phyloP scores from a whole-genome alignment of 2,329 filamentous ascomycete genomes.

The Cercospora sojina region DNA sequence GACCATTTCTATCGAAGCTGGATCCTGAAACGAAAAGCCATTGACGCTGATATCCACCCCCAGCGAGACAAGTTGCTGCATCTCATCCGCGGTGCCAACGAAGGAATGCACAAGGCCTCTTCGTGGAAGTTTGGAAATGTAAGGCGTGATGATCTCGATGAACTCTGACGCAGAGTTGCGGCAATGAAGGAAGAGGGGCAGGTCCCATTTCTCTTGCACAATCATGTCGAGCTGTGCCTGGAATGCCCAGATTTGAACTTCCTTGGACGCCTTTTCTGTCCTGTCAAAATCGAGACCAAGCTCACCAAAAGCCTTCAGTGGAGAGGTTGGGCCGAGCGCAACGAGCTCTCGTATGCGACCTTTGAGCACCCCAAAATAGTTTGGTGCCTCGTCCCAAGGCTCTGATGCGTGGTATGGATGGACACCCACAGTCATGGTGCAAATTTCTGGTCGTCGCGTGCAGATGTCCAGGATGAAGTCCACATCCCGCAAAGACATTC shows the following conservation, averaged over 20 bases:
- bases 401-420: constrained; percentile 54
- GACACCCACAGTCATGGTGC: constrained; percentile 51
- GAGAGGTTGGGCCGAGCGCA: constrained; percentile 15
- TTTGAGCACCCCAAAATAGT: constrained; percentile 31
- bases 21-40: constrained; percentile 48
- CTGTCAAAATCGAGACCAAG: constrained; percentile 54
- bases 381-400: constrained; percentile 38
- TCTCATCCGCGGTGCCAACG: constrained; percentile 43
- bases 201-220: constrained; percentile 33
- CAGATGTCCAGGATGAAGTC: constrained; percentile 34
- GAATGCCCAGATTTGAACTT: constrained; percentile 45
- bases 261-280: constrained; percentile 45
- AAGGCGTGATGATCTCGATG: constrained; percentile 43
- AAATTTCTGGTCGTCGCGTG: constrained; percentile 31
- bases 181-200: constrained; percentile 48
- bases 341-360: constrained; percentile 30
- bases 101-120: constrained; percentile 45
- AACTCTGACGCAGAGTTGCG: constrained; percentile 49
- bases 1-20: constrained; percentile 47
- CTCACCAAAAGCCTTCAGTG: constrained; percentile 51
- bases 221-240: constrained; percentile 45
- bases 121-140: constrained; percentile 40
- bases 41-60: constrained; percentile 52
- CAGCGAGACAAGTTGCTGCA: constrained; percentile 41
- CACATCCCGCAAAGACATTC: constrained; percentile 46